Conservation (phyloP, 2,329 filamentous ascomycete genomes). For the Bipolaris bicolor region DNA sequence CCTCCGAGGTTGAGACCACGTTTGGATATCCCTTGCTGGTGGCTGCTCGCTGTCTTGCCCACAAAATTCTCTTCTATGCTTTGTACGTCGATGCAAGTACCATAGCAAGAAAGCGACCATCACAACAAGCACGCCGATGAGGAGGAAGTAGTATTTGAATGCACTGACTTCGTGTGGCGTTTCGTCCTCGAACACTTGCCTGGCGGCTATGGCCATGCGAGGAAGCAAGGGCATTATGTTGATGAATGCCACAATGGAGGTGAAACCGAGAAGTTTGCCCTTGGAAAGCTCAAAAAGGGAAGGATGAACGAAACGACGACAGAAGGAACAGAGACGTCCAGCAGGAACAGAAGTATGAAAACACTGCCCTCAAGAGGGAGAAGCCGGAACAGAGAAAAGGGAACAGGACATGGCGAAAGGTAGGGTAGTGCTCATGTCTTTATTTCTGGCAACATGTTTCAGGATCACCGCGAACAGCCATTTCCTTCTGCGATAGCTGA, state of each 20-base stretch:
- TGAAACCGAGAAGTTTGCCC: background rate
- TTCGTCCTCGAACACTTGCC: background rate
- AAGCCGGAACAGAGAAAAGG: background rate
- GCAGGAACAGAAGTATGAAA: background rate
- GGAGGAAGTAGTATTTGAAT: conserved; percentile 61
- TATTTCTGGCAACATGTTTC: background rate
- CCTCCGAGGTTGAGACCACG: conserved; percentile 41
- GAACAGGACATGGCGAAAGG: background rate
- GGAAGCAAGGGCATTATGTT: background rate
- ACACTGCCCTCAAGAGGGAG: background rate
- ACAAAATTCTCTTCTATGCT: conserved; percentile 39
- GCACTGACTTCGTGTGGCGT: conserved; percentile 15
- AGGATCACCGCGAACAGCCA: background rate
- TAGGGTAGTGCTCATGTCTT: background rate
- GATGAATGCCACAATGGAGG: background rate
- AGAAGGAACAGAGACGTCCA: background rate
- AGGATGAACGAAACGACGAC: background rate
- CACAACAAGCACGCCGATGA: conserved; percentile 60
- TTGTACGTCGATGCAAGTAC: conserved; percentile 54
- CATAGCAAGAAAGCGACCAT: conserved; percentile 52
- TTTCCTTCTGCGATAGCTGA: conserved; percentile 3
- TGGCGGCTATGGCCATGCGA: background rate
- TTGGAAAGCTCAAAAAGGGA: background rate
- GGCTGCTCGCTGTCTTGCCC: conserved; percentile 41
- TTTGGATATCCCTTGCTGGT: conserved; percentile 46